Conservation (phyloP, 2,329 filamentous ascomycete genomes). For the Apiospora hydei region DNA sequence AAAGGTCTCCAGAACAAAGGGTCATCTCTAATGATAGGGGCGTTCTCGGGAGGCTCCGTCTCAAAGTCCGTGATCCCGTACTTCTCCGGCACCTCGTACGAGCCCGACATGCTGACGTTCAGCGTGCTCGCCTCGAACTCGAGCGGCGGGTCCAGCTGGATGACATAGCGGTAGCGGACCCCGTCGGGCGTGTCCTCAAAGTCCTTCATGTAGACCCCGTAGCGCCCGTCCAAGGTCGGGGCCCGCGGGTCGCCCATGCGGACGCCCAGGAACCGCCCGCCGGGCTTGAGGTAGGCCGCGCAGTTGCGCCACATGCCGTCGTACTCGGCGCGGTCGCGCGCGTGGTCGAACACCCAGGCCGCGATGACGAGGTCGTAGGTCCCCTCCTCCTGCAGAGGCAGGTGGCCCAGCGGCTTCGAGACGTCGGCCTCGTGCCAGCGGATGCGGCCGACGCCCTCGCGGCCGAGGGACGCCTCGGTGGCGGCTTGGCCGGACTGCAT, state of each 20-base stretch:
- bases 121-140: constrained; percentile 34
- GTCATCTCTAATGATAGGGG: constrained; percentile 33
- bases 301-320: constrained; percentile 33
- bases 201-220: constrained; percentile 6
- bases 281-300: constrained; percentile 28
- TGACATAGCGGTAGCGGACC: constrained; percentile 31
- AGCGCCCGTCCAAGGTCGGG: background rate
- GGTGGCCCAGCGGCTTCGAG: constrained; percentile 26
- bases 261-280: constrained; percentile 32
- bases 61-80: constrained; percentile 35
- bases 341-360: constrained; percentile 33
- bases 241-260: constrained; percentile 28
- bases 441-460: constrained; percentile 7
- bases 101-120: constrained; percentile 33
- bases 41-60: constrained; percentile 33
- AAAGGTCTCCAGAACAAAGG: constrained; percentile 36
- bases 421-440: constrained; percentile 29
- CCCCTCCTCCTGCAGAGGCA: constrained; percentile 23
- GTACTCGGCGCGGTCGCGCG: constrained; percentile 21
- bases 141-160: constrained; percentile 26
- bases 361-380: constrained; percentile 35
- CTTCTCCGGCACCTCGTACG: constrained; percentile 35
- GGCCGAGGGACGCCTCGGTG: constrained; percentile 24
- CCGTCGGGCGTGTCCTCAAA: constrained; percentile 34
- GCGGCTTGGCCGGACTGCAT: constrained; percentile 32